Evolutionary conservation across 306 rosid genomes (phyloP), one percentile per base, ranked within the genome.

Genomic region (Trifolium pratense): DNA sequence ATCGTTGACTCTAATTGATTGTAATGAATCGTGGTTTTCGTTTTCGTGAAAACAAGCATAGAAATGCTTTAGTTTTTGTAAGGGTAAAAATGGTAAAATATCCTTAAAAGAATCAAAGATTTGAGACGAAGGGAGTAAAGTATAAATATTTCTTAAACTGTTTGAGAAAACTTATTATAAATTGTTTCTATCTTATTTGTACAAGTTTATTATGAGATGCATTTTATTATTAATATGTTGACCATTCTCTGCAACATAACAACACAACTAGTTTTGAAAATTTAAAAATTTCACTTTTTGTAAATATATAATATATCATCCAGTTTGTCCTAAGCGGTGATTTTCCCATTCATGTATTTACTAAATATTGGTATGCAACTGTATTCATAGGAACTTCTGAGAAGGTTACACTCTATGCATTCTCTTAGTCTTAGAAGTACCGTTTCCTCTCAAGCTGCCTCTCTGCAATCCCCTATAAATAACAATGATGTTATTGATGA

Each of bases 391-490:
- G 90, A 42, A 65, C 84, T 91, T 74, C 59, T 91, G 57, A 88
- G 96, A 85, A 86, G 87, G 83, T 80, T 91, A 64, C 83, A 78
- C 80, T 82, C 88, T 5, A 73, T 84, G 69, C 87, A 76, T 64
- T 93, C 92, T 42, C 65, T 17, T 51, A 80, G 81, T 42, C 65
- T 17, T 51, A 80, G 81, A 87, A 85, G 83, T 71, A 67, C 87
- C 18, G 71, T 29, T 74, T 66, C 13, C 42, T 87, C 90, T 42
- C 77, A 83, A 70, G 76, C 61, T 64, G 59, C 88, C 76, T 20
- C 59, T 48, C 68, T 70, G 7, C 80, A 73, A 18, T 69, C 75
- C 16, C 79, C 48, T 10, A 72, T 34, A 67, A 77, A 78, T 74
- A 77, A 80, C 61, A 16, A 53, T 86, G 76, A 81, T 57, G 80